Percentiles rank a stretch among this genome's conserved stretches.
These are phyloP conservation scores for Fabrea salina DNA, from an alignment of 169 alveolate genomes.

Conservation along the genomic window DNA sequence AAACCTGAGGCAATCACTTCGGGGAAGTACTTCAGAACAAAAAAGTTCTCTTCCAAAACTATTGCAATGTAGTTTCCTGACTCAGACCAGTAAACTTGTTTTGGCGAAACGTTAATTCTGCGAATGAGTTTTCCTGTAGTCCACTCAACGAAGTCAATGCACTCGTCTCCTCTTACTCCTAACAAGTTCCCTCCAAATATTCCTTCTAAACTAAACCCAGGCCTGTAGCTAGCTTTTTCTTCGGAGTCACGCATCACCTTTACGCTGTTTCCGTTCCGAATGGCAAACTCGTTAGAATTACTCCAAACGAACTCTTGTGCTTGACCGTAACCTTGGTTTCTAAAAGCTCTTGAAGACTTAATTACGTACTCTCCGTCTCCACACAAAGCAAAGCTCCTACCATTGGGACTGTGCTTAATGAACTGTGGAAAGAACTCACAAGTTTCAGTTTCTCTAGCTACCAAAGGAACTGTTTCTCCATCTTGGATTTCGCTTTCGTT, in stretches of 20 bases:
- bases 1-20: constrained; percentile 54
- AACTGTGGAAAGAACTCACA: constrained; percentile 93
- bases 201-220: constrained; percentile 63
- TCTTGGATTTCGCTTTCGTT: constrained; percentile 85
- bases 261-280: constrained; percentile 62
- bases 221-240: constrained; percentile 35
- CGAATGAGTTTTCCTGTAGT: constrained; percentile 74
- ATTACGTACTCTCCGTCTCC: constrained; percentile 86
- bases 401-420: constrained; percentile 95
- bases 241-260: constrained; percentile 42
- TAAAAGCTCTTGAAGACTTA: constrained; percentile 38
- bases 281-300: constrained; percentile 89
- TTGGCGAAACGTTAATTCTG: constrained; percentile 76
- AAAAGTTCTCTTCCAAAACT: constrained; percentile 80
- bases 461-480: constrained; percentile 63
- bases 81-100: constrained; percentile 70
- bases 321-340: constrained; percentile 75
- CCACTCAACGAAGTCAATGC: constrained; percentile 95
- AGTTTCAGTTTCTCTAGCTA: constrained; percentile 86
- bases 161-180: constrained; percentile 87
- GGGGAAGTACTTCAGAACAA: constrained; percentile 76
- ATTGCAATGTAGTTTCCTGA: constrained; percentile 55
- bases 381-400: constrained; percentile 93
- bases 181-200: constrained; percentile 74
- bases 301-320: constrained; percentile 95